Percentiles rank a stretch among this genome's conserved stretches.
phyloP scores from a whole-genome alignment of 2,329 filamentous ascomycete species.

The Fusarium sp. region DNA sequence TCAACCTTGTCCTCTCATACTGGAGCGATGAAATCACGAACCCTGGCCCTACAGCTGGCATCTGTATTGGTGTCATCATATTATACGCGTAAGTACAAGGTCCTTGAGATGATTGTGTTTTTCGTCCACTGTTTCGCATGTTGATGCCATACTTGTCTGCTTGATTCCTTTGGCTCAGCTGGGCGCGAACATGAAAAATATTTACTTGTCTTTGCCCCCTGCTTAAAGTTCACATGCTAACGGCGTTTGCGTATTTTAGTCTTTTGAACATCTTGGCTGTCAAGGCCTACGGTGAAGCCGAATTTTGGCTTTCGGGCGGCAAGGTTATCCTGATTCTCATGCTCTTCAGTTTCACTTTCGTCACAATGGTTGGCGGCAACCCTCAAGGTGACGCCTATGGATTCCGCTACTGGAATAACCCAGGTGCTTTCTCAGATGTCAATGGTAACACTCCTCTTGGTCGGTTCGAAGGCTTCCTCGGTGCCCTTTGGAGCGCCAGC shows the following conservation, averaged over 20 bases:
- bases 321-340: slow-evolving; percentile 74
- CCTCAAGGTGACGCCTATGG: slow-evolving; percentile 74
- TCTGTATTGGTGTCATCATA: slow-evolving; percentile 65
- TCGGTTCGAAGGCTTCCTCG: slow-evolving; percentile 75
- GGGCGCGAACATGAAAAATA: slow-evolving; percentile 3
- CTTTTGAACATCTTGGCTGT: slow-evolving; percentile 72
- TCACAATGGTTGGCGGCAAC: slow-evolving; percentile 82
- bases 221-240: slow-evolving; percentile 41
- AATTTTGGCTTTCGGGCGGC: slow-evolving; percentile 72
- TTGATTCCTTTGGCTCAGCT: neutral
- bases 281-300: slow-evolving; percentile 73
- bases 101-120: neutral
- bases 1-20: slow-evolving; percentile 54
- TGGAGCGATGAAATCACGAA: slow-evolving; percentile 58
- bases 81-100: slow-evolving; percentile 61
- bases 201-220: neutral
- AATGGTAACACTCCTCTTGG: slow-evolving; percentile 69
- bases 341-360: slow-evolving; percentile 78
- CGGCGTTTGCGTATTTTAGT: slow-evolving; percentile 45
- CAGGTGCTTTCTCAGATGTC: slow-evolving; percentile 55
- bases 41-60: slow-evolving; percentile 72
- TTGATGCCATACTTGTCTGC: neutral
- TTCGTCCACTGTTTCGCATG: slow-evolving; percentile 5
- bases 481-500: slow-evolving; percentile 70
- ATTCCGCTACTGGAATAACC: slow-evolving; percentile 71